Evolutionary conservation across 805 yeast species (phyloP).

Genomic region (Spathaspora sp.): DNA sequence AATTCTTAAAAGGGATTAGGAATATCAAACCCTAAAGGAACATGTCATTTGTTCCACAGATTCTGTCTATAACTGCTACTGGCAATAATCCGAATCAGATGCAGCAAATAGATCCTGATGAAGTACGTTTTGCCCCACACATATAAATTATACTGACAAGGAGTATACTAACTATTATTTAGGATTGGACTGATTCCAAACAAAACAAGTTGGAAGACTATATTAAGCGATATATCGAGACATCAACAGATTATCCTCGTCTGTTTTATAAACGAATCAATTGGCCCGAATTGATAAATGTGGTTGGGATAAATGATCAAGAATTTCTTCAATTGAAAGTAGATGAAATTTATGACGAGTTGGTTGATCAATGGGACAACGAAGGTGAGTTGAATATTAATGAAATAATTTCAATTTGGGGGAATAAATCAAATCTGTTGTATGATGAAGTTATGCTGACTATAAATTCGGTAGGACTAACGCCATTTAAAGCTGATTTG

Average conservation of each 20-base stretch:
- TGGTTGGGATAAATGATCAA: constrained; percentile 11
- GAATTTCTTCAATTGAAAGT: constrained; percentile 16
- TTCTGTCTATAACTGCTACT: not conserved
- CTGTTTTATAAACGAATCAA: constrained; percentile 16
- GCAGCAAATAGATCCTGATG: not conserved
- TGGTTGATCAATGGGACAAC: constrained; percentile 3
- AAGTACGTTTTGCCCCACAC: constrained; percentile 1
- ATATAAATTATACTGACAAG: not conserved
- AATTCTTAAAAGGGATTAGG: not conserved
- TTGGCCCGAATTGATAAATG: constrained; percentile 13
- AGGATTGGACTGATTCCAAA: constrained; percentile 15
- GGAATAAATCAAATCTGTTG: constrained; percentile 4
- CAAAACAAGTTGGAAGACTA: constrained; percentile 12
- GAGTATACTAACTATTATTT: not conserved
- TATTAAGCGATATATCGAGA: constrained; percentile 8
- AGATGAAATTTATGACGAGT: constrained; percentile 19
- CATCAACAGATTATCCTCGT: constrained; percentile 2
- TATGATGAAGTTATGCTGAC: constrained; percentile 10
- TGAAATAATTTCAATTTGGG: constrained; percentile 5
- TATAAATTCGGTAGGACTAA: constrained; percentile 5
- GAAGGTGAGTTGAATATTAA: constrained; percentile 5
- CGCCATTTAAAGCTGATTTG: constrained; percentile 2
- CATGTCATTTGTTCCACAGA: not conserved
- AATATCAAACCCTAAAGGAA: not conserved
- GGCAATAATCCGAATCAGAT: not conserved